phyloP scores from a whole-genome alignment of 148 eudicot genomes.

The Beta vulgaris region DNA sequence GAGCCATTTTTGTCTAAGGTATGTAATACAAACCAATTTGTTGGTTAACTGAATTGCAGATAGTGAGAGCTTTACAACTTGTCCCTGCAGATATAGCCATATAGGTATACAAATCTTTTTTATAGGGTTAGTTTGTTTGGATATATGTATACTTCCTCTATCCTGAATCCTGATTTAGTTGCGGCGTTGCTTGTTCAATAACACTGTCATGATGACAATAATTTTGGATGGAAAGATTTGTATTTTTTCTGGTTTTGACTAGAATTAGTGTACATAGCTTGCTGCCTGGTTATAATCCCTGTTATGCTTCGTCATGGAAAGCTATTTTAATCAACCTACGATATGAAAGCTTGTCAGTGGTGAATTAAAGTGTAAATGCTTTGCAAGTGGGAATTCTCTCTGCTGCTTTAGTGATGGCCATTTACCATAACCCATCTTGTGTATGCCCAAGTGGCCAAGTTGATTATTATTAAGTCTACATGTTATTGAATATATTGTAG shows the following conservation, averaged over 20 bases:
- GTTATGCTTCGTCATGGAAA: too few species aligned
- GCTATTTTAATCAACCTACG: neutral
- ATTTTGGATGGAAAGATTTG: neutral
- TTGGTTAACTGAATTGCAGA: neutral
- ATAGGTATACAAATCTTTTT: neutral
- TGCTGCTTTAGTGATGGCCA: too few species aligned
- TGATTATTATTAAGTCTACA: too few species aligned
- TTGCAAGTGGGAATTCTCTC: too few species aligned
- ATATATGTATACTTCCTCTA: neutral
- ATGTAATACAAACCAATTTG: neutral
- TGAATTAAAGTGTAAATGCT: too few species aligned
- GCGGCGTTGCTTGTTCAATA: neutral
- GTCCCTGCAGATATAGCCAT: neutral
- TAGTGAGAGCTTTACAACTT: neutral
- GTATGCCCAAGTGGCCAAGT: too few species aligned
- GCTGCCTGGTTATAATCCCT: neutral
- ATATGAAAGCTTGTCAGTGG: neutral
- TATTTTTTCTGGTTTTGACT: neutral
- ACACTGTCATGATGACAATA: neutral
- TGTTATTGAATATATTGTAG: too few species aligned
- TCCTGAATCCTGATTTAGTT: neutral
- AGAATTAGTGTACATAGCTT: neutral
- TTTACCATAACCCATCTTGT: too few species aligned
- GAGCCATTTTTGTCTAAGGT: slow-evolving; percentile 94
- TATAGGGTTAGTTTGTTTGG: neutral